Percentiles rank a stretch among this genome's conserved stretches.
phyloP scores from a whole-genome alignment of 2,329 filamentous ascomycete genomes.

The Alternaria incomplexa region DNA sequence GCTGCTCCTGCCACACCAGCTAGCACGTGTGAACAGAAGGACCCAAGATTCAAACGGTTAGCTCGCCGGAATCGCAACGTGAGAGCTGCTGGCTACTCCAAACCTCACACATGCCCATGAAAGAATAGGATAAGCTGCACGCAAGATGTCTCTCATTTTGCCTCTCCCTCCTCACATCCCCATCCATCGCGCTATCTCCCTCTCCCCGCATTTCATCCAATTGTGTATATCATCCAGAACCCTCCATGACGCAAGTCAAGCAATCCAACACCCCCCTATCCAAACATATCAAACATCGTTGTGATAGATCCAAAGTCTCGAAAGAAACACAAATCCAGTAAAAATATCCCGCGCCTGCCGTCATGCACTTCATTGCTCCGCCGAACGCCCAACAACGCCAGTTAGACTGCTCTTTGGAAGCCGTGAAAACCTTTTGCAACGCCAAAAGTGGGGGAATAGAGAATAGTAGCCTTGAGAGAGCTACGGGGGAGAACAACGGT shows the following conservation, averaged over 20 bases:
- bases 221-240: not conserved
- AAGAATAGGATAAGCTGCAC: not conserved
- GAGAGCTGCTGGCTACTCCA: not conserved
- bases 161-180: not conserved
- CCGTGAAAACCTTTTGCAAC: slow-evolving; percentile 17
- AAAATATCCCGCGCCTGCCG: not conserved
- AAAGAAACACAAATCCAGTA: not conserved
- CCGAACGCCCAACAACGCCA: slow-evolving; percentile 1
- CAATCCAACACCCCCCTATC: not conserved
- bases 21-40: not conserved
- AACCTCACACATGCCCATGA: not conserved
- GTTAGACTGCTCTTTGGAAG: slow-evolving; percentile 8
- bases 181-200: not conserved
- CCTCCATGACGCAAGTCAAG: not conserved
- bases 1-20: not conserved
- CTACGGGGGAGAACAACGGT: not conserved
- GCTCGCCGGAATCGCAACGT: not conserved
- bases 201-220: not conserved
- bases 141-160: slow-evolving; percentile 1
- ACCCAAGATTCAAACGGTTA: not conserved
- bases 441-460: slow-evolving; percentile 13
- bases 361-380: not conserved
- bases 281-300: not conserved
- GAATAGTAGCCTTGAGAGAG: not conserved
- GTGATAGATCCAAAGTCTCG: not conserved